phyloP scores from a whole-genome alignment of 371 early-diverging fungal species.

The Cokeromyces recurvatus region DNA sequence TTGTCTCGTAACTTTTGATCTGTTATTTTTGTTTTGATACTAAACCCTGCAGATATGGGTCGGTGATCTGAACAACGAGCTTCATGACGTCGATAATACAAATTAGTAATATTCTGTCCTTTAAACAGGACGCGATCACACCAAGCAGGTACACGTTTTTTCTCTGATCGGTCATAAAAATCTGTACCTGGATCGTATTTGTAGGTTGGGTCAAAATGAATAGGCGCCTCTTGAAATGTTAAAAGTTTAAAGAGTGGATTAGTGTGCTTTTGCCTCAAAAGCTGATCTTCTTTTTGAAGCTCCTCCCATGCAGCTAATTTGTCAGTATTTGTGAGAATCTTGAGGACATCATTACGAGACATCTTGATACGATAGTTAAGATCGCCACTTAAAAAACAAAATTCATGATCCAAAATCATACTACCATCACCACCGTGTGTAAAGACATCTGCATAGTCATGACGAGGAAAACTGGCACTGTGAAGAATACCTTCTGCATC shows the following conservation, averaged over 20 bases:
- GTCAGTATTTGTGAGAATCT: slow-evolving; percentile 32
- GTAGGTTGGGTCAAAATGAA: slow-evolving; percentile 86
- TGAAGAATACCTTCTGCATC: slow-evolving; percentile 73
- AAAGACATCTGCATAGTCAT: slow-evolving; percentile 21
- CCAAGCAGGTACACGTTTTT: slow-evolving; percentile 82
- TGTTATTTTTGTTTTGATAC: slow-evolving; percentile 50
- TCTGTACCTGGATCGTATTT: slow-evolving; percentile 78
- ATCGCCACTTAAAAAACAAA: slow-evolving; percentile 74
- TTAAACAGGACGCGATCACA: slow-evolving; percentile 77
- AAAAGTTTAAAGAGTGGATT: slow-evolving; percentile 61
- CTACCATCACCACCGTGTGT: slow-evolving; percentile 47
- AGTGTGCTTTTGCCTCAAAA: slow-evolving; percentile 48
- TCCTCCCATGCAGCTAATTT: slow-evolving; percentile 21
- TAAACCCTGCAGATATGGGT: slow-evolving; percentile 70
- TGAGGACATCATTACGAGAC: slow-evolving; percentile 55
- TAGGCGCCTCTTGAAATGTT: slow-evolving; percentile 60
- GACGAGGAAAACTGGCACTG: slow-evolving; percentile 45
- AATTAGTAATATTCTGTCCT: slow-evolving; percentile 29
- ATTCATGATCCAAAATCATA: slow-evolving; percentile 74
- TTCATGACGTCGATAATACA: slow-evolving; percentile 52
- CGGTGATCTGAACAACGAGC: slow-evolving; percentile 75
- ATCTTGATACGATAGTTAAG: slow-evolving; percentile 84
- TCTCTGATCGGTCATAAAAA: slow-evolving; percentile 77
- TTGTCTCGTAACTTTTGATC: slow-evolving; percentile 32
- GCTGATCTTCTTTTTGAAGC: slow-evolving; percentile 63